phyloP scores from a whole-genome alignment of 768 basidiomycete species.

The Mycena galericulata region DNA sequence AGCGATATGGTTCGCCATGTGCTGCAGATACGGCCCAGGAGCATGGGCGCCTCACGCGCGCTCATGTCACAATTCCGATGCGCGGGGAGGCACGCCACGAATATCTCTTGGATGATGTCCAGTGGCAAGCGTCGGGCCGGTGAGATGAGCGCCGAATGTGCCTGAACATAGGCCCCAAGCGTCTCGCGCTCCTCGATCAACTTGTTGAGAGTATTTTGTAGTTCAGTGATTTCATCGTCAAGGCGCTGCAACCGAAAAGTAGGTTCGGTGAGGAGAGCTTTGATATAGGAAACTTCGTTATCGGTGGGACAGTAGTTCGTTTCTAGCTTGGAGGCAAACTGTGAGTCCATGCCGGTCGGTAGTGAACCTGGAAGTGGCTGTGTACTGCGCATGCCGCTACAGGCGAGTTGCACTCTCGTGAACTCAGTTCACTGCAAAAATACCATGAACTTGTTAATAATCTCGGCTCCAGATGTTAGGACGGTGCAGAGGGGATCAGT shows the following conservation, averaged over 20 bases:
- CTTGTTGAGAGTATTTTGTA: background rate
- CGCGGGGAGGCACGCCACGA: constrained; percentile 22
- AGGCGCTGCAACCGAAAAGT: background rate
- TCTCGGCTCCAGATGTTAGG: too few relatives aligned
- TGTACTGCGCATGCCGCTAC: too few relatives aligned
- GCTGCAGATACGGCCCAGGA: constrained; percentile 45
- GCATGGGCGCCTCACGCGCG: constrained; percentile 36
- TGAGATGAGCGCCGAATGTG: constrained; percentile 2
- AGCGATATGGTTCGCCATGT: constrained; percentile 40
- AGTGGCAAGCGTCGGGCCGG: background rate
- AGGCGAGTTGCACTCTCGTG: too few relatives aligned
- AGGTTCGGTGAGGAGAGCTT: too few relatives aligned
- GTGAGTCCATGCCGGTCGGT: background rate
- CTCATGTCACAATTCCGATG: constrained; percentile 27
- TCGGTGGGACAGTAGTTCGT: background rate
- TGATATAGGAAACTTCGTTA: too few relatives aligned
- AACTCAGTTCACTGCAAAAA: too few relatives aligned
- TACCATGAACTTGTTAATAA: too few relatives aligned
- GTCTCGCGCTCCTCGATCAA: background rate
- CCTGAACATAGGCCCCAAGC: background rate
- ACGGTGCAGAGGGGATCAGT: too few relatives aligned
- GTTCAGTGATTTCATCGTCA: background rate
- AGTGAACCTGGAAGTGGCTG: too few relatives aligned
- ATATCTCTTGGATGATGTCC: background rate
- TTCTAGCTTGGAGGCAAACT: background rate